phyloP scores from a whole-genome alignment of 2,329 filamentous ascomycete species.

The Zasmidium citrigriseum region DNA sequence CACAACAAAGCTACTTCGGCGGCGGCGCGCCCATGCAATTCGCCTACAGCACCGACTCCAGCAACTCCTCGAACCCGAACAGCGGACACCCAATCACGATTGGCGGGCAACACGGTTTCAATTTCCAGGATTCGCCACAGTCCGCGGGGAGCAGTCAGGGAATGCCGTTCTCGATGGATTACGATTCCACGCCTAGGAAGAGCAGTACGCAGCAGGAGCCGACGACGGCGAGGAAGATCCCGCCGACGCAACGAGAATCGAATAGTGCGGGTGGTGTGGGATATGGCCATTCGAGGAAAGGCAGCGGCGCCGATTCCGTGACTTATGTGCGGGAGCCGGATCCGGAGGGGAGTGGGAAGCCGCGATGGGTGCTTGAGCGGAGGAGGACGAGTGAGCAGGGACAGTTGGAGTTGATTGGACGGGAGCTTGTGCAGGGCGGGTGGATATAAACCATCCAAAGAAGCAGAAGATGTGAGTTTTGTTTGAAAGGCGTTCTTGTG shows the following conservation, averaged over 20 bases:
- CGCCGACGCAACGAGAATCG: constrained; percentile 8
- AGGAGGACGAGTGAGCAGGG: constrained; percentile 66
- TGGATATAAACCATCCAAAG: constrained; percentile 36
- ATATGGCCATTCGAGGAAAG: constrained; percentile 35
- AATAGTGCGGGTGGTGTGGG: not conserved
- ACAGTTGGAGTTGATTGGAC: constrained; percentile 64
- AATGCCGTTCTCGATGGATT: constrained; percentile 19
- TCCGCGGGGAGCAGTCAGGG: constrained; percentile 19
- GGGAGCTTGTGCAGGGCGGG: constrained; percentile 63
- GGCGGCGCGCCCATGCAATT: constrained; percentile 27
- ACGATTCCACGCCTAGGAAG: constrained; percentile 24
- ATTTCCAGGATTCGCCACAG: constrained; percentile 21
- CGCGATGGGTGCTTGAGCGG: constrained; percentile 69
- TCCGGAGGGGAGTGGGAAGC: constrained; percentile 58
- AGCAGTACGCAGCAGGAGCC: constrained; percentile 16
- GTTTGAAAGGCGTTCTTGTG: not conserved
- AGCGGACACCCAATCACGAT: constrained; percentile 10
- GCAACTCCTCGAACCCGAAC: constrained; percentile 19
- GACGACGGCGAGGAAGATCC: constrained; percentile 23
- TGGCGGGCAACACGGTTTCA: constrained; percentile 4
- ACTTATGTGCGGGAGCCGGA: constrained; percentile 66
- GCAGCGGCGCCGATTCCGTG: constrained; percentile 66
- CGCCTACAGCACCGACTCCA: constrained; percentile 25
- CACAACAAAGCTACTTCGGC: constrained; percentile 20
- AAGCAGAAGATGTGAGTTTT: not conserved